Evolutionary conservation across 331 rosid genomes (phyloP).

Genomic region (Cydonia oblonga): DNA sequence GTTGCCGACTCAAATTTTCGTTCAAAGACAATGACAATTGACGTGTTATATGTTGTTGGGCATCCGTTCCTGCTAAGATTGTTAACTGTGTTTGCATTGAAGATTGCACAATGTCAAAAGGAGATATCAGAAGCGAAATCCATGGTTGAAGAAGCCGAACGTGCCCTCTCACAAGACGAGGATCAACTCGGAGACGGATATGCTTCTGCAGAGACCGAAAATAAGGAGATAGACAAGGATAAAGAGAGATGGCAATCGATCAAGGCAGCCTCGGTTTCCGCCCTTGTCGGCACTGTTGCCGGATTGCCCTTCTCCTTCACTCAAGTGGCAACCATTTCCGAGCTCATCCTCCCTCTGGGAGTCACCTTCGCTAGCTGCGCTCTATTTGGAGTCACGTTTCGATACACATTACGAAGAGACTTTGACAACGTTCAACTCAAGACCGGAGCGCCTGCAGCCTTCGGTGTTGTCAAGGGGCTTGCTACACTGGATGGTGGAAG

Average conservation of each 20-base stretch:
- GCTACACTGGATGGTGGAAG: constrained; percentile 48
- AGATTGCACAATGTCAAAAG: constrained; percentile 76
- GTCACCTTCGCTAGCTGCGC: constrained; percentile 68
- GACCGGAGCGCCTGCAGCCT: constrained; percentile 77
- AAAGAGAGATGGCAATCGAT: constrained; percentile 72
- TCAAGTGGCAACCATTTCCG: constrained; percentile 38
- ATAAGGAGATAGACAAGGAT: constrained; percentile 35
- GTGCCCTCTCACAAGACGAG: constrained; percentile 32
- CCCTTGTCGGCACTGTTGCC: constrained; percentile 62
- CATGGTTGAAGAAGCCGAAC: constrained; percentile 64
- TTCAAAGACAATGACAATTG: not conserved
- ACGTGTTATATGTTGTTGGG: not conserved
- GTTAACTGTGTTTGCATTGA: not conserved
- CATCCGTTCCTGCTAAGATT: not conserved
- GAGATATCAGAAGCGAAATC: constrained; percentile 69
- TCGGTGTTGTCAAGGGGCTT: constrained; percentile 84
- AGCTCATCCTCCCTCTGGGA: constrained; percentile 54
- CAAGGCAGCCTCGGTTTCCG: constrained; percentile 73
- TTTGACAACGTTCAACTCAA: constrained; percentile 68
- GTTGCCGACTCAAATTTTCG: not conserved
- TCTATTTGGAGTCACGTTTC: constrained; percentile 67
- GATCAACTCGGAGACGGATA: constrained; percentile 16
- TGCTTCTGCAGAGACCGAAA: constrained; percentile 11
- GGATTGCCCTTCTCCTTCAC: constrained; percentile 56
- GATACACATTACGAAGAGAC: constrained; percentile 65